These are phyloP conservation scores for Saitozyma podzolica DNA, from an alignment of 768 basidiomycete genomes.

Conservation along the genomic window DNA sequence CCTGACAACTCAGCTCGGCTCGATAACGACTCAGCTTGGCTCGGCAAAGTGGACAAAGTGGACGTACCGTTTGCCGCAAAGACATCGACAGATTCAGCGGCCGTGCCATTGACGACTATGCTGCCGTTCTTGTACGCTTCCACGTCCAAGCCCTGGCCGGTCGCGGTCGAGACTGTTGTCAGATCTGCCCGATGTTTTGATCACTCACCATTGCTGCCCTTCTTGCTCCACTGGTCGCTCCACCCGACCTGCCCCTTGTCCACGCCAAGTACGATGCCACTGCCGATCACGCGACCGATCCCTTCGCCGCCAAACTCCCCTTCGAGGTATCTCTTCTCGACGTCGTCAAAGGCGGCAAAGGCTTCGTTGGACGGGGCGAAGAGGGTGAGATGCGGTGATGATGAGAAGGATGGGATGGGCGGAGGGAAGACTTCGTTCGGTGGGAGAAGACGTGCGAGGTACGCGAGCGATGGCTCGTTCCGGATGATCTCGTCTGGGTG, in stretches of 20 bases:
- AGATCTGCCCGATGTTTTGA: background rate
- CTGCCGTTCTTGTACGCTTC: constrained; percentile 60
- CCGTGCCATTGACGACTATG: constrained; percentile 54
- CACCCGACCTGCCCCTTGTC: constrained; percentile 50
- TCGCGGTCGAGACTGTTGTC: constrained; percentile 20
- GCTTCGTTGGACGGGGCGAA: constrained; percentile 86
- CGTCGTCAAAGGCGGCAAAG: constrained; percentile 71
- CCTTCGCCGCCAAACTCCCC: constrained; percentile 83
- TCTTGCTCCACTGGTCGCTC: constrained; percentile 43
- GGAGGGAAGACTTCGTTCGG: constrained; percentile 20
- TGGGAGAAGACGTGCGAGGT: constrained; percentile 72
- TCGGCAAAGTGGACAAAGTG: background rate
- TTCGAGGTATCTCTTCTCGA: constrained; percentile 84
- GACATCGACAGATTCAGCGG: constrained; percentile 65
- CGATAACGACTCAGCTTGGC: background rate
- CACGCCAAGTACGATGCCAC: constrained; percentile 34
- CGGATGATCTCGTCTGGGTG: constrained; percentile 63
- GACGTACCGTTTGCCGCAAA: constrained; percentile 77
- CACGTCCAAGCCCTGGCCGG: constrained; percentile 28
- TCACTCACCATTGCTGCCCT: constrained; percentile 19
- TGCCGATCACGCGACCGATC: constrained; percentile 68
- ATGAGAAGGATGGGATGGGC: constrained; percentile 56
- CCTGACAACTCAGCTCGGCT: constrained; percentile 51
- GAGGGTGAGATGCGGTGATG: constrained; percentile 71
- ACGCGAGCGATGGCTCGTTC: constrained; percentile 65